Conservation (phyloP, 805 yeast genomes). For the Huiozyma sinensis region DNA sequence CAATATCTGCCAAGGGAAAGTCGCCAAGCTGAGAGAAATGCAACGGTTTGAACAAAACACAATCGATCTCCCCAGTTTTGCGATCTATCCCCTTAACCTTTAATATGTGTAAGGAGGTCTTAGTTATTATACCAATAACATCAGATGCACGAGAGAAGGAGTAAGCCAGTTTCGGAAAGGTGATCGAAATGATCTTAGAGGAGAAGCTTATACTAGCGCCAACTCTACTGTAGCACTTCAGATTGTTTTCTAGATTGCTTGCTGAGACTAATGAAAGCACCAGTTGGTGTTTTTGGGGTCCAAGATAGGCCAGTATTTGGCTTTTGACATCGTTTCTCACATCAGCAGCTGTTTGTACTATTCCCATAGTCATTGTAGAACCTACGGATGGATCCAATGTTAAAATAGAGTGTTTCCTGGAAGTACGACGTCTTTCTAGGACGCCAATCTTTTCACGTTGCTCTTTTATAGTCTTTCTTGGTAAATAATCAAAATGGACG, state of each 20-base stretch:
- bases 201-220: too few relatives aligned
- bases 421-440: background rate
- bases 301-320: slow-evolving; percentile 3
- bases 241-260: background rate
- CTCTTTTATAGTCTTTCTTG: slow-evolving; percentile 3
- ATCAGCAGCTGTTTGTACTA: slow-evolving; percentile 17
- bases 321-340: slow-evolving; percentile 14
- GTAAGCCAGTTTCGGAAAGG: too few relatives aligned
- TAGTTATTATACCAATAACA: slow-evolving; percentile 32
- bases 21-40: slow-evolving; percentile 20
- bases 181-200: too few relatives aligned
- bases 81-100: slow-evolving; percentile 16
- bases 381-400: slow-evolving; percentile 16
- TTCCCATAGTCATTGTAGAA: slow-evolving; percentile 9
- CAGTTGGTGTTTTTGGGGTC: too few relatives aligned
- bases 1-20: slow-evolving; percentile 35
- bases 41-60: slow-evolving; percentile 18
- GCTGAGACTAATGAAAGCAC: slow-evolving; percentile 3
- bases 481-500: slow-evolving; percentile 14
- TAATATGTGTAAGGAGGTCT: slow-evolving; percentile 26
- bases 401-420: background rate
- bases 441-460: background rate
- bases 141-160: slow-evolving; percentile 1
- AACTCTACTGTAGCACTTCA: background rate
- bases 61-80: slow-evolving; percentile 5